Base-by-base conservation (phyloP, 2,329 filamentous ascomycete genomes). In the Biscogniauxia mediterranea region DNA sequence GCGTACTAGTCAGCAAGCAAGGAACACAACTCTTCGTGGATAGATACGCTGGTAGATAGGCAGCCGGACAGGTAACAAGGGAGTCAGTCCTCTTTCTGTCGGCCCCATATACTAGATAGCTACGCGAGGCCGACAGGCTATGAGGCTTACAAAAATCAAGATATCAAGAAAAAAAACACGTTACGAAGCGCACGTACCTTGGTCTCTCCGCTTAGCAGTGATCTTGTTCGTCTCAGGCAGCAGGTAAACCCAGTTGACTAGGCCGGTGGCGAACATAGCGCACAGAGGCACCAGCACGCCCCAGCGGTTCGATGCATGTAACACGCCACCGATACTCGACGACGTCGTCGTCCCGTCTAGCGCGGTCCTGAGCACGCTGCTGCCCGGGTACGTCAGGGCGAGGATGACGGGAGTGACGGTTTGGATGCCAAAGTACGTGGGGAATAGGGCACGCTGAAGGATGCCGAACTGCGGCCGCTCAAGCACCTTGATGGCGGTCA, bases 351-450 rank as follows among this genome's bases (percentile, higher is more conserved):
- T 58, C 65, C 72, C 65, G 32, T 72, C 72, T 8, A 75, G 65
- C 21, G 67, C 69, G 26, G 38, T 46, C 38, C 57, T 56, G 11
- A 54, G 51, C 26, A 73, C 72, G 54, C 66, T 73, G 69, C 82
- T 83, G n/a, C 85, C 87, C 5, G 93, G 93, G 73, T 92, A 94
- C 4, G 94, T 97, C 59, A 96, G 73, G 20, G 90, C 89, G 19
- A 97, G 80, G 21, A 91, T 72, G 17, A 89, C 75, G 0, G 95
- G 92, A 0, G 94, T 80, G 5, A 83, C 82, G 3, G 92, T 88
- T 78, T 98, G 94, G 60, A 98, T 80, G 53, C 85, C 81, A 75
- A 98, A 98, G 81, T 96, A 99, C 70, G 92, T 83, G 38, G 92
- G 92, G 79, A 97, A 97, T 57, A 93, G 85, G 65, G 86, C 86